A percentile compares a stretch with the other conserved stretches of the same genome.
phyloP scores from a whole-genome alignment of 2,329 filamentous ascomycete genomes.

The Botrytis sinoallii region DNA sequence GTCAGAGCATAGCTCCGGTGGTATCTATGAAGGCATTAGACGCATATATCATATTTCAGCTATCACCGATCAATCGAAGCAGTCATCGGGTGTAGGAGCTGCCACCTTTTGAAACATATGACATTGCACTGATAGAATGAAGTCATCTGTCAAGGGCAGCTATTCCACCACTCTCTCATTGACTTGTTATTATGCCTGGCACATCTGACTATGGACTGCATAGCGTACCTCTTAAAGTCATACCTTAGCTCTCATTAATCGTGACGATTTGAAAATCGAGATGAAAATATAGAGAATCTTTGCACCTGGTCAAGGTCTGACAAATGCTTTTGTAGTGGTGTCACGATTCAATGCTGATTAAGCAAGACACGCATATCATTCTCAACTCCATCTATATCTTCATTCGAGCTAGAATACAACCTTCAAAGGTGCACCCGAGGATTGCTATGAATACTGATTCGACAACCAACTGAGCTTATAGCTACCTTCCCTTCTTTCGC shows the following conservation, averaged over 20 bases:
- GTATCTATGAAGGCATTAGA: neutral
- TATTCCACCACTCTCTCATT: neutral
- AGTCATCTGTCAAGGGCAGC: neutral
- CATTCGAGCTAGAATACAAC: neutral
- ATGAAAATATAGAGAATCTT: neutral
- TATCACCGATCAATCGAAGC: neutral
- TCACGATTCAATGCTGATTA: neutral
- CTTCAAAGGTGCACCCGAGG: accelerated
- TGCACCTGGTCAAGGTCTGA: neutral
- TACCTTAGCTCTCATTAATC: neutral
- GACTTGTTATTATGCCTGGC: neutral
- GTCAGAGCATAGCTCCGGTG: too few species aligned
- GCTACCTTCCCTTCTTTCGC: neutral
- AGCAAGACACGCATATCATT: neutral
- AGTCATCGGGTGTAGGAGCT: neutral
- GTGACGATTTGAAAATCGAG: neutral
- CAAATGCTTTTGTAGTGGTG: too few species aligned
- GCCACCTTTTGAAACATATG: neutral
- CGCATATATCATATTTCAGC: neutral
- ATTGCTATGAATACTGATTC: neutral
- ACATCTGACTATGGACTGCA: neutral
- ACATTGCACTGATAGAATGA: neutral
- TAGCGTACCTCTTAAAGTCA: neutral
- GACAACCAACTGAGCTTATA: neutral
- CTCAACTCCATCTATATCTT: neutral